Evolutionary conservation across 2,329 filamentous ascomycete species (phyloP), one percentile per base, ranked within the genome.

Genomic region (Nothophaeocryptopus gaeumannii): DNA sequence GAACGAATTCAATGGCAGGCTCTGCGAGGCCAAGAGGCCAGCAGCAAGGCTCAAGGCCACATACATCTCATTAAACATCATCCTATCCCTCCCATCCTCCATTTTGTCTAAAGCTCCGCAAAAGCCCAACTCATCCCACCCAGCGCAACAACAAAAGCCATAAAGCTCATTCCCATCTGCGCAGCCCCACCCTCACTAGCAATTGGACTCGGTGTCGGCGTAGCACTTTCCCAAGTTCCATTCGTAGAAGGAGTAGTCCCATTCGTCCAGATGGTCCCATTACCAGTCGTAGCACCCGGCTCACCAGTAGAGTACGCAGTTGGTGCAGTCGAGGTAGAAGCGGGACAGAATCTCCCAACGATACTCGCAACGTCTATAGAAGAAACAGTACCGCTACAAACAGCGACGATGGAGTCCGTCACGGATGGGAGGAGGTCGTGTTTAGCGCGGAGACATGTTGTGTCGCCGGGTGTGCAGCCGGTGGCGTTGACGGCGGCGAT

Each of bases 111-210:
- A 36, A 58, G 34, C 38, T 56, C 54, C 4, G 54, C 51, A 42
- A 58, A 58, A 9, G 44, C 45, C 56, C 56, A 58, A 35, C 48
- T 53, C 54, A 58, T 42, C 7, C 45, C 54, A 5, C 39, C 56
- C 39, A 58, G 33, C 14, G 56, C 56, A 33, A 53, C 45, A 5
- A 40, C 51, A 14, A 53, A 45, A 40, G 54, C 51, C 37, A 54
- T 39, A 2, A 47, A 43, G 33, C 53, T 53, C 47, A 42, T 44
- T 9, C 46, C 39, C 11, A 52, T 5, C 1, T 38, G 15, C 12
- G 37, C 39, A 9, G 45, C 52, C 8, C 39, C 50, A 10, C 53
- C 48, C 16, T 50, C 45, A 12, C 20, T 39, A 14, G 45, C 45
- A 12, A 37, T 30, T 3, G 42, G 41, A 38, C 37, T 45, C 2